Evolutionary conservation across 345 rosid genomes (phyloP).

Genomic region (Ceriops decandra): DNA sequence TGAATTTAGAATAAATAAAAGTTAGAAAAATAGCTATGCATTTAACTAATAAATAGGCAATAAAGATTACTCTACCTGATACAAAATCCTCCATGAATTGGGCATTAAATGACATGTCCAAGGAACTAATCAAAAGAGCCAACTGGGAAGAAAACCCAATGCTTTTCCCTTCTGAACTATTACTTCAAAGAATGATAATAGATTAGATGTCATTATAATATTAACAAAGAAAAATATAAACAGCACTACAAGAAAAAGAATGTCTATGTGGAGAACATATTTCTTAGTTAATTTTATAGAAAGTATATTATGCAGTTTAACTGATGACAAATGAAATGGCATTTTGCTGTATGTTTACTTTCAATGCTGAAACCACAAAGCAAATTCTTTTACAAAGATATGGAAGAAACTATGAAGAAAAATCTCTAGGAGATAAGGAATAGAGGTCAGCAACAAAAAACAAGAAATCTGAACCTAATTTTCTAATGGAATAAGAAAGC

Average conservation of each 20-base stretch:
- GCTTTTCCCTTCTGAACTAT: constrained; percentile 51
- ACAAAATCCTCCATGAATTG: constrained; percentile 93
- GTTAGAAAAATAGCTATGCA: background rate
- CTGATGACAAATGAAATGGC: too few species aligned
- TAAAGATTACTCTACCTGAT: constrained; percentile 56
- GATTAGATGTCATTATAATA: constrained; percentile 8
- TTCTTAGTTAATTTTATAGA: too few species aligned
- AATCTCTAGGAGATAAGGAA: background rate
- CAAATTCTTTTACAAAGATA: background rate
- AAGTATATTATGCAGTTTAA: too few species aligned
- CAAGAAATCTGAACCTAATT: background rate
- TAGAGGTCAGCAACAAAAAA: background rate
- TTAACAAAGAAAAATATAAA: too few species aligned
- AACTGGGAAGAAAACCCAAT: constrained; percentile 83
- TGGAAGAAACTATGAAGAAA: background rate
- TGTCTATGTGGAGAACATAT: too few species aligned
- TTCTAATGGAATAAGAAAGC: too few species aligned
- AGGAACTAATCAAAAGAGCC: constrained; percentile 65
- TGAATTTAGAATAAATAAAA: background rate
- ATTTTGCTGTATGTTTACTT: too few species aligned
- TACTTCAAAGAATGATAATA: constrained; percentile 37
- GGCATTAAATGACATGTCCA: constrained; percentile 62
- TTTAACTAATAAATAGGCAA: constrained; percentile 9
- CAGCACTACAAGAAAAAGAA: too few species aligned
- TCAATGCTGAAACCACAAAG: background rate